phyloP scores from a whole-genome alignment of 306 rosid species.

The Cucurbita pepo region DNA sequence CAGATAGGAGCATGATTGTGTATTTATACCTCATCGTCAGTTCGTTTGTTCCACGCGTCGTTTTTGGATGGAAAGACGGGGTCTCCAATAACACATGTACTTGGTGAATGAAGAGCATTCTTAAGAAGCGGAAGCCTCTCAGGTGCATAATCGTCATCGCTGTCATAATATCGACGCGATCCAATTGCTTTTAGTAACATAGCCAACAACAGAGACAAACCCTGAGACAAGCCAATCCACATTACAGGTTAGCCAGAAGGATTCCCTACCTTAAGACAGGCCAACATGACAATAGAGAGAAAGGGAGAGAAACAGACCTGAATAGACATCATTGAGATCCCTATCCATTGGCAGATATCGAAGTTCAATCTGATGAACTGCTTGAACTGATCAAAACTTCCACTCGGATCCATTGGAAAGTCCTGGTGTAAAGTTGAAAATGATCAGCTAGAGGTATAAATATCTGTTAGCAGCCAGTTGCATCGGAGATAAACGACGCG shows the following conservation, averaged over 20 bases:
- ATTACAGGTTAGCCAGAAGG: background rate
- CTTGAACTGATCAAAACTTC: constrained; percentile 48
- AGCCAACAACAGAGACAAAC: constrained; percentile 53
- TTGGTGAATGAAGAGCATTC: constrained; percentile 29
- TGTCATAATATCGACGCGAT: constrained; percentile 50
- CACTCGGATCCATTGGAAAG: constrained; percentile 63
- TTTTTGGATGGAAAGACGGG: constrained; percentile 33
- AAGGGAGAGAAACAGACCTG: constrained; percentile 29
- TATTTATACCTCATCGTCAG: constrained; percentile 31
- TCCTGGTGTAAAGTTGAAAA: constrained; percentile 29
- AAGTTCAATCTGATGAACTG: constrained; percentile 45
- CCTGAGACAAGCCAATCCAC: constrained; percentile 19
- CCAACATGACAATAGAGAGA: constrained; percentile 5
- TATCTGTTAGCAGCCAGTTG: background rate
- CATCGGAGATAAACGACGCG: background rate
- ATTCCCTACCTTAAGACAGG: background rate
- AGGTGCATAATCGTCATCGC: constrained; percentile 55
- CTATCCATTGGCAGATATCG: constrained; percentile 60
- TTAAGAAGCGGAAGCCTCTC: constrained; percentile 55
- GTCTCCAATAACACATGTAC: constrained; percentile 42
- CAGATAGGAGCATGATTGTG: background rate
- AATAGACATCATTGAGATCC: constrained; percentile 41
- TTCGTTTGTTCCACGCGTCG: constrained; percentile 28
- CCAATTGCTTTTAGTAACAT: constrained; percentile 73
- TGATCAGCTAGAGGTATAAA: background rate